Evolutionary conservation across 176 grass and related monocot species (phyloP), one percentile per base, ranked within the genome.

Genomic region (Oryza brachyantha): DNA sequence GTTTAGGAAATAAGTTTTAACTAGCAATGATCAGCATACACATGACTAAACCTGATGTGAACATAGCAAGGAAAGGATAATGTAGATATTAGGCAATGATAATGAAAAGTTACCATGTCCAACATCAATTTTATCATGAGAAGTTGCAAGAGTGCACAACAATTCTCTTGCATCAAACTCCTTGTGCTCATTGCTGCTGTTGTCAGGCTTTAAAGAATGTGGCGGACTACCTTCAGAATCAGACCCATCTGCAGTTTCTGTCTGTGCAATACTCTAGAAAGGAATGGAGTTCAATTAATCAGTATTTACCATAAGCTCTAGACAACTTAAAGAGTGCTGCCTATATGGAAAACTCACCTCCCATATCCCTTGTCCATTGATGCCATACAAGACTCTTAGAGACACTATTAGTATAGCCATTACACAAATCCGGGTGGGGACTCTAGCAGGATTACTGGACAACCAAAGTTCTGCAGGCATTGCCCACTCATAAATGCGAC

Each of bases 331-430:
- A 60, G 42, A 58, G 59, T 40, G 28, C 21, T 58, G 16, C 41
- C 66, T 71, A 66, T 61, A 62, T 43, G 68, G 61, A 41, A 86
- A 81, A 72, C 66, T 88, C 89, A 88, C 88, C 82, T 97, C 94
- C 94, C 91, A 97, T 63, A 75, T 76, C 46, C 94, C 94, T 73
- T 88, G 87, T 48, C 94, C 89, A 24, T 97, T 88, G 63, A 97
- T 84, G 61, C 88, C 81, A 54, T 90, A 97, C 42, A 88, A n/a
- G 54, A 97, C 10, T 78, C 91, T 83, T 73, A 97, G 46, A 17
- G 91, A 64, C 48, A 97, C 84, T 68, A 94, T 82, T 65, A 97
- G 64, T 81, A 97, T 88, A 61, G 91, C 82, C 91, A 94, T 94
- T 19, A 92, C 91, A 84, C 69, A 91, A 81, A 97, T 89, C 72